Percentiles rank a stretch among this genome's conserved stretches.
Conservation (phyloP, 1,139 yeast species). For the Blastobotrys capitulatus region DNA sequence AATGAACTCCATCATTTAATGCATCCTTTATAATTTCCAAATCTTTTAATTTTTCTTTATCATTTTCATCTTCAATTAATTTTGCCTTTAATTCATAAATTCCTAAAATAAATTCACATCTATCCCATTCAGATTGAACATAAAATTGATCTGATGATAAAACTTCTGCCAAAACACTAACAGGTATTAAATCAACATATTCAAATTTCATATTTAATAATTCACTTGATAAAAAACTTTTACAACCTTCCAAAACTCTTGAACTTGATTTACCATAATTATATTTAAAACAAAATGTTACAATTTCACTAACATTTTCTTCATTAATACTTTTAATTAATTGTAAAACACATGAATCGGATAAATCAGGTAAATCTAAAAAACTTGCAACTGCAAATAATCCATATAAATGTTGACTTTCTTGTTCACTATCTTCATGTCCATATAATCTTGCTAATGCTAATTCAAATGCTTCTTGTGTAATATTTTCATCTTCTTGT, state of each 20-base stretch:
- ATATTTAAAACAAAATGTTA: slow-evolving; percentile 40
- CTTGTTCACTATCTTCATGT: slow-evolving; percentile 32
- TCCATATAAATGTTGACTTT: slow-evolving; percentile 33
- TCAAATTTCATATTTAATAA: slow-evolving; percentile 43
- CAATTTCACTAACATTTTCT: slow-evolving; percentile 34
- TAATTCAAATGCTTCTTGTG: slow-evolving; percentile 42
- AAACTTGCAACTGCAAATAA: slow-evolving; percentile 48
- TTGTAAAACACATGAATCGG: slow-evolving; percentile 39
- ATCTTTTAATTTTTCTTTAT: slow-evolving; percentile 3
- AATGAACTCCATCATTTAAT: slow-evolving; percentile 40
- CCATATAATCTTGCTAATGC: slow-evolving; percentile 44
- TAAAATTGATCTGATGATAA: slow-evolving; percentile 46
- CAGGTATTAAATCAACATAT: slow-evolving; percentile 45
- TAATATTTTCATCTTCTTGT: slow-evolving; percentile 38
- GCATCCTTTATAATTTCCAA: slow-evolving; percentile 14
- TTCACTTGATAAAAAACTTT: slow-evolving; percentile 41
- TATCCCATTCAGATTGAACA: slow-evolving; percentile 49
- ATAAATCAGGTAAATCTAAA: slow-evolving; percentile 42
- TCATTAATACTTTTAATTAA: slow-evolving; percentile 35
- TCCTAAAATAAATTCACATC: slow-evolving; percentile 41
- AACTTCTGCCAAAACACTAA: slow-evolving; percentile 39
- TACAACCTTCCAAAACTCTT: slow-evolving; percentile 41
- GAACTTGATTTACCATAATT: slow-evolving; percentile 44
- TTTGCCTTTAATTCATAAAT: slow-evolving; percentile 16
- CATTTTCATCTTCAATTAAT: background rate